Evolutionary conservation across 2,329 filamentous ascomycete species (phyloP).

Genomic region (Colletotrichum costaricense): DNA sequence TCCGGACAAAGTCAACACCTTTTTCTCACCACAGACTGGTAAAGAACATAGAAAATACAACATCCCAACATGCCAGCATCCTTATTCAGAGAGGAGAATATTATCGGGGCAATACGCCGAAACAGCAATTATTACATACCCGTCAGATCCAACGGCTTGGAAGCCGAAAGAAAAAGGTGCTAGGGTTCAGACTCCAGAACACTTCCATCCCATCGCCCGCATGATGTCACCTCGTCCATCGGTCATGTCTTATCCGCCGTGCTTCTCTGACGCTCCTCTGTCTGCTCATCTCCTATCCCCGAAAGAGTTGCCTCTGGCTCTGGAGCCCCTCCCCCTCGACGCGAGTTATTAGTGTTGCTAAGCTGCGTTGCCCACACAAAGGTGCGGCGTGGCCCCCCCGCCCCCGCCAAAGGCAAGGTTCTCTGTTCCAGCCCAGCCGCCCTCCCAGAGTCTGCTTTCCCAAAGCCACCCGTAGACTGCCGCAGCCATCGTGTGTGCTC

Average conservation of each 20-base stretch:
- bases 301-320: background rate
- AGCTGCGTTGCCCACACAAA: background rate
- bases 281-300: background rate
- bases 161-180: background rate
- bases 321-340: background rate
- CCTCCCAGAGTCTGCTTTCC: background rate
- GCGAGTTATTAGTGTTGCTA: background rate
- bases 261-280: background rate
- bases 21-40: too few species aligned
- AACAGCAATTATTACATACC: background rate
- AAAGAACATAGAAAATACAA: too few species aligned
- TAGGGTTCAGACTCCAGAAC: background rate
- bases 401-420: conserved; percentile 1
- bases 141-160: background rate
- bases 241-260: background rate
- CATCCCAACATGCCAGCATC: too few species aligned
- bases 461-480: background rate
- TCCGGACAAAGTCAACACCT: background rate
- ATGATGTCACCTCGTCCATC: conserved; percentile 13
- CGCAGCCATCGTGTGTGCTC: conserved; percentile 1
- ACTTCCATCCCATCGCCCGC: background rate
- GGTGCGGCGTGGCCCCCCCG: too few species aligned
- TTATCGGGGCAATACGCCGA: background rate
- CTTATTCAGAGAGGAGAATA: background rate
- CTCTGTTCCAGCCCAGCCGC: conserved; percentile 3